Evolutionary conservation across 306 rosid species (phyloP), one percentile per base, ranked within the genome.

Genomic region (Coriaria nepalensis): DNA sequence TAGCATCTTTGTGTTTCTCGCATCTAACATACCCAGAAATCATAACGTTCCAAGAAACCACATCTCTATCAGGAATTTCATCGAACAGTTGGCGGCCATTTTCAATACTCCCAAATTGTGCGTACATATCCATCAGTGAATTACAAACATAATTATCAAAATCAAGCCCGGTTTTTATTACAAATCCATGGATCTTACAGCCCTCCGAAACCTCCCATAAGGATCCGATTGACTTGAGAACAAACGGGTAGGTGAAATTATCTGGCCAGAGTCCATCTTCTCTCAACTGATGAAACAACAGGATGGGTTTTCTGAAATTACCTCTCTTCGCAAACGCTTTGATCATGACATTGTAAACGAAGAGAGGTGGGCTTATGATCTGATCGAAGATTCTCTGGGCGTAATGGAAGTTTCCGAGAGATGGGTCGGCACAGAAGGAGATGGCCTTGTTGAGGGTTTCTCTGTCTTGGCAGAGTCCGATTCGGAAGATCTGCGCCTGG

Each of bases 211-310:
- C 46, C 40, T 68, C 68, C 43, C 86, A 59, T 52, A 68, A 49
- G 50, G 67, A 75, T 51, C 79, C 83, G 64, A 80, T 47, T 10
- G 81, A 78, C 68, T 77, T 80, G 10, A 73, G 62, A 38, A 78
- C 83, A 75, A 70, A 80, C 13, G 95, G 95, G 59, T 70, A 80
- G 2, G 93, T 85, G 57, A 73, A 80, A 61, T 71, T 80, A 66
- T 85, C 81, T 0, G 95, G 93, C 48, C 69, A 70, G 48, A 78
- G 5, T 0, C 68, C 81, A 7, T 59, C 57, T 43, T 47, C 62
- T 71, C 77, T 73, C 56, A 85, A 44, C 50, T 34, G 66, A n/a
- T 48, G 11, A 62, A 71, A 85, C 4, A 85, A 56, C 44, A 60
- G 59, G 47, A 80, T 10, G 33, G 68, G 70, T 10, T 53, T 56